Evolutionary conservation across 768 basidiomycete genomes (phyloP).

Genomic region (Albatrellus ellisii): DNA sequence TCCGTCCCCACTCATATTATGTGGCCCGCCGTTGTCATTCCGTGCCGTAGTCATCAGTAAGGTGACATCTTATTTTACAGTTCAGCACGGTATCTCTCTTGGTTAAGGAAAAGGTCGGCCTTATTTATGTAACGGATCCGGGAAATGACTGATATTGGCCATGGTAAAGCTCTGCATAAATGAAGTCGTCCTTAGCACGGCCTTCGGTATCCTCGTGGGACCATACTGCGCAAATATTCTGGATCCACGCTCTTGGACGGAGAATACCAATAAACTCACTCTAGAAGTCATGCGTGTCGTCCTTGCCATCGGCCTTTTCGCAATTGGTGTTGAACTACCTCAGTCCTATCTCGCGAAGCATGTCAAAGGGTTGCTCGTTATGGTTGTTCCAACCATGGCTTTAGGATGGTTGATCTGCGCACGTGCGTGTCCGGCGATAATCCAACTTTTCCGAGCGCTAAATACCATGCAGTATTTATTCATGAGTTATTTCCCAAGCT

Average conservation of each 20-base stretch:
- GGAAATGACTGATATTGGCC: not conserved
- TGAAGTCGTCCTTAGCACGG: constrained; percentile 87
- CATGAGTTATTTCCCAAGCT: constrained; percentile 60
- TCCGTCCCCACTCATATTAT: too few species aligned
- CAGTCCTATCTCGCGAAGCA: constrained; percentile 73
- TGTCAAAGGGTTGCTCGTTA: constrained; percentile 49
- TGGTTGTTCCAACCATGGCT: constrained; percentile 79
- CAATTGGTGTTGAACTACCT: constrained; percentile 91
- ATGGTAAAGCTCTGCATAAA: constrained; percentile 62
- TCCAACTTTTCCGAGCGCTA: not conserved
- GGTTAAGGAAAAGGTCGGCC: constrained; percentile 62
- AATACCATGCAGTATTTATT: constrained; percentile 36
- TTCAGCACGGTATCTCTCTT: constrained; percentile 81
- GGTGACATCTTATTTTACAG: constrained; percentile 22
- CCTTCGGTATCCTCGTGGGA: constrained; percentile 51
- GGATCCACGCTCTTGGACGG: constrained; percentile 66
- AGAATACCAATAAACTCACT: constrained; percentile 46
- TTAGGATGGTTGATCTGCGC: constrained; percentile 74
- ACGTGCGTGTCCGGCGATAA: constrained; percentile 23
- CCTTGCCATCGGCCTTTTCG: constrained; percentile 85
- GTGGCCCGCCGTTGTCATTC: too few species aligned
- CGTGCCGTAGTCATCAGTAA: not conserved
- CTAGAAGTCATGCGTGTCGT: constrained; percentile 81
- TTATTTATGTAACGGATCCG: not conserved
- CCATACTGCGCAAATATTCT: constrained; percentile 63